These are phyloP conservation scores for Paramecium octaurelia DNA, from an alignment of 73 alveolate species.

Conservation along the genomic window DNA sequence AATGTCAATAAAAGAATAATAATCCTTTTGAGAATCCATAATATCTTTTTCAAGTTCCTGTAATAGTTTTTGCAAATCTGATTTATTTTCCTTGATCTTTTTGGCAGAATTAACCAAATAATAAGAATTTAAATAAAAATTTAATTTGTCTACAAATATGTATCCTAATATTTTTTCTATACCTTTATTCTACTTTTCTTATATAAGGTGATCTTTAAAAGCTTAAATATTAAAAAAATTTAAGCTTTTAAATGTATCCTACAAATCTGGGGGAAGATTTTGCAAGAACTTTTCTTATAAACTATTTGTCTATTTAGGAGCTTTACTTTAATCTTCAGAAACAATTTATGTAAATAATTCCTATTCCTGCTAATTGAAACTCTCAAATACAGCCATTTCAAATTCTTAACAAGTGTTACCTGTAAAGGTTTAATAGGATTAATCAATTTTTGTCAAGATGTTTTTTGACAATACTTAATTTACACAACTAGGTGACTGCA, in stretches of 20 bases:
- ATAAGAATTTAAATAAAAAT: background rate
- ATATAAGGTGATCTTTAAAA: background rate
- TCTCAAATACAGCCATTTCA: background rate
- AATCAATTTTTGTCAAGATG: background rate
- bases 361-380: background rate
- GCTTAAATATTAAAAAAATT: background rate
- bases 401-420: background rate
- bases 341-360: background rate
- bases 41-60: background rate
- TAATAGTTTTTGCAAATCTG: background rate
- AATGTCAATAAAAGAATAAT: background rate
- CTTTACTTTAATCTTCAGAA: background rate
- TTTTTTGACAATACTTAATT: background rate
- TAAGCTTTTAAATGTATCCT: background rate
- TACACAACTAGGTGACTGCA: background rate
- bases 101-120: background rate
- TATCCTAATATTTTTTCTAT: background rate
- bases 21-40: background rate
- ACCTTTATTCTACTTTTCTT: background rate
- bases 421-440: background rate
- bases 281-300: background rate
- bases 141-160: background rate
- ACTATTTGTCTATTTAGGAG: background rate
- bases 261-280: background rate
- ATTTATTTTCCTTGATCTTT: background rate